These are phyloP conservation scores for Anethum foeniculum DNA, from an alignment of 140 eudicot species.

Conservation along the genomic window DNA sequence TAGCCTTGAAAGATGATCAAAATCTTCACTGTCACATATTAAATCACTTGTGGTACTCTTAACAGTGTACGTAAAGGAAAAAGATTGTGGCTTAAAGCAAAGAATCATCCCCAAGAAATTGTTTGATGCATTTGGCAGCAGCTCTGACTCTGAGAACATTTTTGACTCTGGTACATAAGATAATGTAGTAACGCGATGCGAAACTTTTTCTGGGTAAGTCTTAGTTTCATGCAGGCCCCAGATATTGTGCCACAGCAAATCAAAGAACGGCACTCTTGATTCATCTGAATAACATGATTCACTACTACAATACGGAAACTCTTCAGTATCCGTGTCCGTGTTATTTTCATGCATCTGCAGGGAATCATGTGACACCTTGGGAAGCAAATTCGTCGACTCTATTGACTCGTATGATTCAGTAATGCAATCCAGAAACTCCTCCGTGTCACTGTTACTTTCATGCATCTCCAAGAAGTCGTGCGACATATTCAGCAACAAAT, in stretches of 20 bases:
- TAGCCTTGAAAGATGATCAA: neutral
- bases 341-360: neutral
- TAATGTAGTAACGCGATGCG: neutral
- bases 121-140: neutral
- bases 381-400: neutral
- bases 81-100: neutral
- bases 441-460: neutral
- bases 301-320: neutral
- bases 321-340: neutral
- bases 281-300: neutral
- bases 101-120: conserved; percentile 2
- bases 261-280: neutral
- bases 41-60: neutral
- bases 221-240: neutral
- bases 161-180: neutral
- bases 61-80: neutral
- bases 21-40: neutral
- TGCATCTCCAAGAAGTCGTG: neutral
- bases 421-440: neutral
- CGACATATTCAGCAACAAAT: neutral
- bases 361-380: neutral
- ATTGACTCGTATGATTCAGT: neutral
- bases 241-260: neutral
- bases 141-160: neutral
- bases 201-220: neutral